Conservation (phyloP, 2,329 filamentous ascomycete species). For the Xylariaceae sp. region DNA sequence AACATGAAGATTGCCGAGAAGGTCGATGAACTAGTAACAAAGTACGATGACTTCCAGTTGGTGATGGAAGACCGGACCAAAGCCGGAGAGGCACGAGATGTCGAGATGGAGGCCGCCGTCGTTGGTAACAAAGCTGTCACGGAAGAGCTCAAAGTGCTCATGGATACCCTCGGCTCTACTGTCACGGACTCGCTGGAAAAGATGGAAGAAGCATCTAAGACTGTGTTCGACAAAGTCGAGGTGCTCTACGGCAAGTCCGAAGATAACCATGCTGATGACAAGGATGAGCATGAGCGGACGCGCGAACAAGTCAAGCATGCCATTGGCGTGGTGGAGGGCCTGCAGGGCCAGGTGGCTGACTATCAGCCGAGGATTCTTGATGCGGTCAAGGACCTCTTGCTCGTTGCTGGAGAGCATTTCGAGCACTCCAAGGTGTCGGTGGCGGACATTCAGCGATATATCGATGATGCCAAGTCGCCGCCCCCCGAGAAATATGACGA, state of each 20-base stretch:
- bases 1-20: conserved; percentile 58
- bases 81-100: conserved; percentile 67
- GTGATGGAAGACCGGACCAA: conserved; percentile 69
- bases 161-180: conserved; percentile 77
- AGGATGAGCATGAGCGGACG: conserved; percentile 76
- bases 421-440: conserved; percentile 73
- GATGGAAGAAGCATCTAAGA: conserved; percentile 81
- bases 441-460: conserved; percentile 52
- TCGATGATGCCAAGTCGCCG: conserved; percentile 56
- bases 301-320: conserved; percentile 76
- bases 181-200: conserved; percentile 82
- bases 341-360: conserved; percentile 76
- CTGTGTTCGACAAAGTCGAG: conserved; percentile 77
- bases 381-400: conserved; percentile 78
- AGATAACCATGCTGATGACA: conserved; percentile 67
- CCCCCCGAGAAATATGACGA: conserved; percentile 45
- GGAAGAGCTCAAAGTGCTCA: conserved; percentile 80
- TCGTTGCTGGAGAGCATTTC: conserved; percentile 79
- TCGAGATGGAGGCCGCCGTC: conserved; percentile 69
- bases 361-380: conserved; percentile 86
- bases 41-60: conserved; percentile 81
- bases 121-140: conserved; percentile 72
- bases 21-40: conserved; percentile 72
- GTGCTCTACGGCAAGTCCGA: conserved; percentile 72
- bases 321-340: conserved; percentile 64